Evolutionary conservation across 108 stramenopile species (phyloP).

Genomic region (Cyclotella sp.): DNA sequence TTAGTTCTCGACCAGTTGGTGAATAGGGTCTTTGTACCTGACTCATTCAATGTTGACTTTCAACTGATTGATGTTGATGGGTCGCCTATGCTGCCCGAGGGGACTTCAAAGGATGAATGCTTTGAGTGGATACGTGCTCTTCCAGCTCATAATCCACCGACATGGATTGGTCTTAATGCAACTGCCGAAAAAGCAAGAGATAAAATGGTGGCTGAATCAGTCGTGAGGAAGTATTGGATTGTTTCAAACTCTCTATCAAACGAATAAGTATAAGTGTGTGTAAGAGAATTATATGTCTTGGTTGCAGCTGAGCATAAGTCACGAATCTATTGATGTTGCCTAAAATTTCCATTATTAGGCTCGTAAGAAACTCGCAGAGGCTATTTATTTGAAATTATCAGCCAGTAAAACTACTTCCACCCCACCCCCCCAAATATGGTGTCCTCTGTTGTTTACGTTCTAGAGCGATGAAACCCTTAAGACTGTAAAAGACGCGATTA

Average conservation of each 20-base stretch:
- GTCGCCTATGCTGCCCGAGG: constrained; percentile 73
- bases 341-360: not conserved
- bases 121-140: constrained; percentile 75
- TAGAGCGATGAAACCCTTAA: too few relatives aligned
- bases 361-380: too few relatives aligned
- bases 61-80: constrained; percentile 64
- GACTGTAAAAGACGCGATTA: too few relatives aligned
- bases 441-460: too few relatives aligned
- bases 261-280: constrained; percentile 29
- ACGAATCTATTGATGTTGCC: not conserved
- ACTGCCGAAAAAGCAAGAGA: constrained; percentile 74
- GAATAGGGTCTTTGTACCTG: constrained; percentile 55
- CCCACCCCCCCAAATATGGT: too few relatives aligned
- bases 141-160: constrained; percentile 79
- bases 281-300: not conserved
- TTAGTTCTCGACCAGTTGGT: constrained; percentile 74
- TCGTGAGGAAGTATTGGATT: constrained; percentile 59
- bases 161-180: constrained; percentile 81
- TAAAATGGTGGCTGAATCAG: constrained; percentile 62
- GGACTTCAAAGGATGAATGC: constrained; percentile 72
- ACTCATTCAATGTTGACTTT: constrained; percentile 81
- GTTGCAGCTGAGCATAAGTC: too few relatives aligned
- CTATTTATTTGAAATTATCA: too few relatives aligned
- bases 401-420: too few relatives aligned
- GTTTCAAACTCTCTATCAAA: constrained; percentile 41